Evolutionary conservation across 2,329 filamentous ascomycete genomes (phyloP).

Genomic region (Pezicula rhizophila): DNA sequence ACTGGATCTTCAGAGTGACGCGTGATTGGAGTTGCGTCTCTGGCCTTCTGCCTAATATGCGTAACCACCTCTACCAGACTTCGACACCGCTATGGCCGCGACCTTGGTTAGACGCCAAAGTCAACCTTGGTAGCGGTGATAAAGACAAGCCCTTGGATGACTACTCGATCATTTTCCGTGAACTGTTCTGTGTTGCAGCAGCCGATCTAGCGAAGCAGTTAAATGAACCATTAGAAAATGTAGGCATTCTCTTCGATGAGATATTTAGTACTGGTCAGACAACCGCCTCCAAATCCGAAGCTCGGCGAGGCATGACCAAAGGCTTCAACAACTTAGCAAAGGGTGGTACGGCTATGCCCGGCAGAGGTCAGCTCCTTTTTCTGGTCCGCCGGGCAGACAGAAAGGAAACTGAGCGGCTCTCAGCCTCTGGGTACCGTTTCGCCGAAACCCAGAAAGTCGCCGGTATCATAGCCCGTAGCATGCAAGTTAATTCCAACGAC

Average conservation of each 20-base stretch:
- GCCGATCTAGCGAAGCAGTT: constrained; percentile 65
- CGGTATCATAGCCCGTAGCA: constrained; percentile 60
- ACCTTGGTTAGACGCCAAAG: too few relatives aligned
- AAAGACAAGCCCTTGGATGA: constrained; percentile 55
- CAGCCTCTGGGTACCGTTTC: constrained; percentile 73
- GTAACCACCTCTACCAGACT: constrained; percentile 52
- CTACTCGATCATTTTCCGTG: constrained; percentile 72
- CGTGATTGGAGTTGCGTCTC: constrained; percentile 68
- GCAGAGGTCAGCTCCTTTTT: constrained; percentile 75
- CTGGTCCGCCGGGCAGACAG: constrained; percentile 59
- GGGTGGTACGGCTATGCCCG: constrained; percentile 37
- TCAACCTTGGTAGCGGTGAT: constrained; percentile 41
- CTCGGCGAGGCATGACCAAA: too few relatives aligned
- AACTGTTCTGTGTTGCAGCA: constrained; percentile 77
- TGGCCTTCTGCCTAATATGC: constrained; percentile 66
- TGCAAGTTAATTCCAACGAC: constrained; percentile 64
- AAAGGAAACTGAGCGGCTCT: constrained; percentile 56
- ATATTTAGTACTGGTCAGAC: constrained; percentile 60
- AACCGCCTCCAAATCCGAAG: constrained; percentile 11
- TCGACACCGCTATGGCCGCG: too few relatives aligned
- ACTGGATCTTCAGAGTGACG: constrained; percentile 81
- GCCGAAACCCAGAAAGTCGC: constrained; percentile 63
- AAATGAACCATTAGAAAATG: constrained; percentile 52
- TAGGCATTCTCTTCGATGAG: constrained; percentile 70
- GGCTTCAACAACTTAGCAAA: constrained; percentile 33